Percentiles rank a stretch among this genome's conserved stretches.
These are phyloP conservation scores for Podosphaera leucotricha DNA, from an alignment of 2,329 filamentous ascomycete genomes.

Conservation along the genomic window DNA sequence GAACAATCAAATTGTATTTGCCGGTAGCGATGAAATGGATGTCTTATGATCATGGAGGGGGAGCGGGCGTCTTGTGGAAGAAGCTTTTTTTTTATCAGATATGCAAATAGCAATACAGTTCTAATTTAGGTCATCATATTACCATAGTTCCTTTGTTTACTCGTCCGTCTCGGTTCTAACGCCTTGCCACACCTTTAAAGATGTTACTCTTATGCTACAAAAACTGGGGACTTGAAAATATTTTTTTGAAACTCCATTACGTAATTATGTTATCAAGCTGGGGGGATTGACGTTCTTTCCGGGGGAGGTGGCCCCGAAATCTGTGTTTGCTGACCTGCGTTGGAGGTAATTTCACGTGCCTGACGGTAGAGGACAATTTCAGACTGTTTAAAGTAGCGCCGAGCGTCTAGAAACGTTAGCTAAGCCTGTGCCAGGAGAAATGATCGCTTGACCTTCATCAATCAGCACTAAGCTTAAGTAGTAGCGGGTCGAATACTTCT, in stretches of 20 bases:
- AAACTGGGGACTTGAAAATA: background rate
- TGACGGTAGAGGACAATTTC: slow-evolving; percentile 95
- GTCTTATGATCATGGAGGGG: slow-evolving; percentile 12
- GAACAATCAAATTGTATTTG: slow-evolving; percentile 70
- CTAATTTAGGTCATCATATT: background rate
- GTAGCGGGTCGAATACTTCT: slow-evolving; percentile 97
- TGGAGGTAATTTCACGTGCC: slow-evolving; percentile 29
- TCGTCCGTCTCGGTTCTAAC: background rate
- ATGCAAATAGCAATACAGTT: background rate
- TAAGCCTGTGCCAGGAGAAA: background rate
- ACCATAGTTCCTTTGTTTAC: background rate
- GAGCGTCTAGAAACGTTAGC: slow-evolving; percentile 39
- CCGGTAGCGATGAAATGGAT: slow-evolving; percentile 20
- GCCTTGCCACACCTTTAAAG: background rate
- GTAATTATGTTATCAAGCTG: slow-evolving; percentile 3
- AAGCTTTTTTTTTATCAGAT: background rate
- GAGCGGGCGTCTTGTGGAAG: background rate
- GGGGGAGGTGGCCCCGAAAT: slow-evolving; percentile 15
- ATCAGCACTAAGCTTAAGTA: slow-evolving; percentile 92
- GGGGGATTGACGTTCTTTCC: slow-evolving; percentile 9
- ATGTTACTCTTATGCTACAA: background rate
- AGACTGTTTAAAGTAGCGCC: slow-evolving; percentile 96
- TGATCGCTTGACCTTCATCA: slow-evolving; percentile 44
- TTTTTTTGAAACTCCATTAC: background rate
- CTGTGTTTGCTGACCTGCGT: slow-evolving; percentile 15